These are phyloP conservation scores for Geoglossum glabrum DNA, from an alignment of 495 filamentous ascomycete genomes.

Conservation along the genomic window DNA sequence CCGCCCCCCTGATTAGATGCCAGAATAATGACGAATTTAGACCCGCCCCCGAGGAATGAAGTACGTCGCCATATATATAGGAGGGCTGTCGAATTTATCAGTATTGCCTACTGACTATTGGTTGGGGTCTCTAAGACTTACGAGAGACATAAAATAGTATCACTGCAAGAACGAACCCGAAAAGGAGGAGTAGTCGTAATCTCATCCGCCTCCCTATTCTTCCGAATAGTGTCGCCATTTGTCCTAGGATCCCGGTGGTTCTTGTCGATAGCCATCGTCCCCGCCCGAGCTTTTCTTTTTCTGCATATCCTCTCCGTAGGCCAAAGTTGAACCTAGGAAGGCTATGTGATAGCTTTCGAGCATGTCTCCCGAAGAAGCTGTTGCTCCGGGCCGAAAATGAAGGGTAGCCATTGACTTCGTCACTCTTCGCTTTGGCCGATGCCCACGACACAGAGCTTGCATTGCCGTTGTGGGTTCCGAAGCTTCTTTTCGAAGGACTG, in stretches of 20 bases:
- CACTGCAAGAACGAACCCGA: constrained; percentile 40
- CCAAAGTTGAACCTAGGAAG: constrained; percentile 46
- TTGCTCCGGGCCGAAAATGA: constrained; percentile 63
- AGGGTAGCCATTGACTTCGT: constrained; percentile 54
- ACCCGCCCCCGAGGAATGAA: constrained; percentile 51
- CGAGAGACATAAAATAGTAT: constrained; percentile 49
- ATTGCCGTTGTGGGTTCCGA: constrained; percentile 25
- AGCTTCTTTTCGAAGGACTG: constrained; percentile 34
- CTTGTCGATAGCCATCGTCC: constrained; percentile 21
- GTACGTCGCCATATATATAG: constrained; percentile 32
- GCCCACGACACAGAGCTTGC: constrained; percentile 52
- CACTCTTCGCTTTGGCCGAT: constrained; percentile 52
- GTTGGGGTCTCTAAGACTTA: constrained; percentile 21
- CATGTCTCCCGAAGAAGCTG: constrained; percentile 66
- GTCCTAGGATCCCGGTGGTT: constrained; percentile 13
- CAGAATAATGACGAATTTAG: constrained; percentile 83
- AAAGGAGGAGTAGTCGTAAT: constrained; percentile 34
- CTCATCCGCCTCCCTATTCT: constrained; percentile 30
- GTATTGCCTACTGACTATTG: neutral
- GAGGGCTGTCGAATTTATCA: constrained; percentile 18
- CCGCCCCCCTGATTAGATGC: constrained; percentile 88
- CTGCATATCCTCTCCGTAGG: constrained; percentile 30
- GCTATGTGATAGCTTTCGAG: constrained; percentile 49
- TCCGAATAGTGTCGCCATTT: constrained; percentile 20
- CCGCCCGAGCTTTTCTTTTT: constrained; percentile 57